Evolutionary conservation across 371 early-diverging fungal genomes (phyloP).

Genomic region (Apophysomyces elegans): DNA sequence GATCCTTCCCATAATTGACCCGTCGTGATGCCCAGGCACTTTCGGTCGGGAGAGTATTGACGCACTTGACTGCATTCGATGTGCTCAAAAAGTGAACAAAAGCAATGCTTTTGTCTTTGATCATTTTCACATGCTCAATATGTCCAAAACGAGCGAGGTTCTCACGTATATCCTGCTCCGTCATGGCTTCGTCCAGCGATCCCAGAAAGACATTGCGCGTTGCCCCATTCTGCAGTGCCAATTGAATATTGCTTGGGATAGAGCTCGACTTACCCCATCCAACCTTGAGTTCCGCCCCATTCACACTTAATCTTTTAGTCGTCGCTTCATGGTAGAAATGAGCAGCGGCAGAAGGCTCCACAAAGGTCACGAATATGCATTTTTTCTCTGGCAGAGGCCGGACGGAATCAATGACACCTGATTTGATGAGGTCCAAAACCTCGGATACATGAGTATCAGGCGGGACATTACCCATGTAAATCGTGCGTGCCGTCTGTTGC

Average conservation of each 20-base stretch:
- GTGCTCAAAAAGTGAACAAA: constrained; percentile 83
- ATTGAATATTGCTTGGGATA: constrained; percentile 51
- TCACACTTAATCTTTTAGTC: constrained; percentile 40
- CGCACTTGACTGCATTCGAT: constrained; percentile 73
- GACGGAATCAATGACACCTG: constrained; percentile 77
- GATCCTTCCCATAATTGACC: constrained; percentile 81
- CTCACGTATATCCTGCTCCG: constrained; percentile 54
- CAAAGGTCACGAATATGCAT: constrained; percentile 82
- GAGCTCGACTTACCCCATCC: constrained; percentile 81
- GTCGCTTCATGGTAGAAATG: constrained; percentile 60
- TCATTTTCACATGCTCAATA: constrained; percentile 74
- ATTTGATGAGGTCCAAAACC: constrained; percentile 73
- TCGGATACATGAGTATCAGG: constrained; percentile 66
- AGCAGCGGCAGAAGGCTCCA: constrained; percentile 69
- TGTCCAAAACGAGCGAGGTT: constrained; percentile 70
- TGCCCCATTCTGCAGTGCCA: constrained; percentile 71
- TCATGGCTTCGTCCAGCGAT: constrained; percentile 59
- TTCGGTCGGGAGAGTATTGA: constrained; percentile 58
- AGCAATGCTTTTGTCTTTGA: constrained; percentile 74
- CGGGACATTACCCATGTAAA: constrained; percentile 81
- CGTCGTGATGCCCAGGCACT: constrained; percentile 58
- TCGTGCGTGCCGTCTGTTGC: constrained; percentile 59
- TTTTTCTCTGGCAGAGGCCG: constrained; percentile 77
- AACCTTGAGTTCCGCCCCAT: constrained; percentile 64
- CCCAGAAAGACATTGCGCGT: constrained; percentile 83